Conservation (phyloP, 306 rosid genomes). For the Quercus glauca region DNA sequence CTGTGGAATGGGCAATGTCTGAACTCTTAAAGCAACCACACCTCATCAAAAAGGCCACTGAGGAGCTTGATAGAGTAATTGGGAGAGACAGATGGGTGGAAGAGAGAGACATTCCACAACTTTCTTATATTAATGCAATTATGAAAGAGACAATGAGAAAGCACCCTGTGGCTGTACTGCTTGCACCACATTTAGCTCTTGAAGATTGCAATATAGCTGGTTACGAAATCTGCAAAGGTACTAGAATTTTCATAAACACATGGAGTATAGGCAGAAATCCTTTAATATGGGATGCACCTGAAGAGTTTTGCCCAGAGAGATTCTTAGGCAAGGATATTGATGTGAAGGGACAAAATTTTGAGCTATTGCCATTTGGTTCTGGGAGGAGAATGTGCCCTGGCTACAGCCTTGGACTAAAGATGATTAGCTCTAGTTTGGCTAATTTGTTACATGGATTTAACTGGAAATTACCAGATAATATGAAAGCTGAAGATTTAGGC, state of each 20-base stretch:
- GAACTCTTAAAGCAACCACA: slow-evolving; percentile 34
- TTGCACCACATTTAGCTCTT: slow-evolving; percentile 33
- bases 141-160: slow-evolving; percentile 36
- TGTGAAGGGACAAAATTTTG: slow-evolving; percentile 32
- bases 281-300: slow-evolving; percentile 23
- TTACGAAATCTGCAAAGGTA: slow-evolving; percentile 21
- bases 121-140: slow-evolving; percentile 28
- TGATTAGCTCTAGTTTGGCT: neutral
- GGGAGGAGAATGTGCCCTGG: slow-evolving; percentile 31
- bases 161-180: slow-evolving; percentile 28
- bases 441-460: slow-evolving; percentile 31
- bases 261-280: slow-evolving; percentile 35
- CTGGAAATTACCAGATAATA: neutral
- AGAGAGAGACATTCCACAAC: slow-evolving; percentile 30
- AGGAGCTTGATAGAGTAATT: slow-evolving; percentile 32
- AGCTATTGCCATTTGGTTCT: slow-evolving; percentile 36
- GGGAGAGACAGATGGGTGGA: slow-evolving; percentile 35
- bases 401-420: slow-evolving; percentile 6
- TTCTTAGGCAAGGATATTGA: slow-evolving; percentile 24
- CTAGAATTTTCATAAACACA: slow-evolving; percentile 26
- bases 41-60: slow-evolving; percentile 20
- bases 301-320: slow-evolving; percentile 27
- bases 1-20: slow-evolving; percentile 42
- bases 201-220: slow-evolving; percentile 26
- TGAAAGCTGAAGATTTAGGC: slow-evolving; percentile 8